phyloP scores from a whole-genome alignment of 495 filamentous ascomycete genomes.

The Tuber borchii region DNA sequence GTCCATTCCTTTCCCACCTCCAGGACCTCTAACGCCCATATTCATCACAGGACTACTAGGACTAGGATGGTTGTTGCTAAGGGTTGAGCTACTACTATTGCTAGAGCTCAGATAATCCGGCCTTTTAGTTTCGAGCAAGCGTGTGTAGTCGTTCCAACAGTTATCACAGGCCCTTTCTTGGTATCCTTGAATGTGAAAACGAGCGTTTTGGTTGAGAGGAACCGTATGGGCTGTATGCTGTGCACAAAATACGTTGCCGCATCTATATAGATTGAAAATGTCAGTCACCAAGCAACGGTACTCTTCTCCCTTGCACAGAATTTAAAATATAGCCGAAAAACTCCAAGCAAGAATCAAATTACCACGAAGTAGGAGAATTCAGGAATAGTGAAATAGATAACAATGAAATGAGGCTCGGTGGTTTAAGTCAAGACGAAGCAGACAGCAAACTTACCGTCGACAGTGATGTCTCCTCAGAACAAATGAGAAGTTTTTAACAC shows the following conservation, averaged over 20 bases:
- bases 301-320: not conserved
- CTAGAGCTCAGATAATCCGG: slow-evolving; percentile 41
- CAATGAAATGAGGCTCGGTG: not conserved
- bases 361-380: not conserved
- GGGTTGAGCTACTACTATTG: slow-evolving; percentile 40
- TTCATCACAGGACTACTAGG: slow-evolving; percentile 35
- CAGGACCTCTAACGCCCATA: slow-evolving; percentile 39
- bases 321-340: not conserved
- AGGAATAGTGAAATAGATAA: not conserved
- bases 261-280: slow-evolving; percentile 39
- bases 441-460: slow-evolving; percentile 47
- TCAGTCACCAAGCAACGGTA: slow-evolving; percentile 15
- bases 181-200: slow-evolving; percentile 58
- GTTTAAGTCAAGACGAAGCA: not conserved
- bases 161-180: slow-evolving; percentile 55
- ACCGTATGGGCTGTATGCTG: slow-evolving; percentile 54
- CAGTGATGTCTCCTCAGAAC: slow-evolving; percentile 69
- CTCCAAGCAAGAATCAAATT: not conserved
- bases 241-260: slow-evolving; percentile 65
- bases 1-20: slow-evolving; percentile 19
- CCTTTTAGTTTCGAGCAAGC: slow-evolving; percentile 31
- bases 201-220: slow-evolving; percentile 59
- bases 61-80: slow-evolving; percentile 25
- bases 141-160: slow-evolving; percentile 54
- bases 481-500: slow-evolving; percentile 58